Evolutionary conservation across 164 flowering plant species (phyloP).

Genomic region (Vitis rupestris): DNA sequence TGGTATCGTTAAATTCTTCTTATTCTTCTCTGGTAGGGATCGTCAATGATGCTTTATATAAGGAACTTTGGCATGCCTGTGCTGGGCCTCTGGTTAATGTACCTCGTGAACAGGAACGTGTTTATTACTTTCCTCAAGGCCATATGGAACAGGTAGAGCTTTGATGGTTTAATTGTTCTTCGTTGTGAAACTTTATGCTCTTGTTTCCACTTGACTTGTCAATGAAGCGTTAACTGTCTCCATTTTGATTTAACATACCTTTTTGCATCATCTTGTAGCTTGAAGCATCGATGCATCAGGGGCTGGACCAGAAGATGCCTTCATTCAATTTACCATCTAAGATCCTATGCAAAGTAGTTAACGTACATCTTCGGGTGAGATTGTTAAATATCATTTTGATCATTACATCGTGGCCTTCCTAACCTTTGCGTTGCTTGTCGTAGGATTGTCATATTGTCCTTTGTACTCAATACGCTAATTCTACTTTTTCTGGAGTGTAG

Average conservation of each 20-base stretch:
- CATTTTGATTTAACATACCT: too few species aligned
- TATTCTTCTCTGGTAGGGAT: not conserved
- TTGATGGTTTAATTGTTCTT: not conserved
- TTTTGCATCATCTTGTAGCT: too few species aligned
- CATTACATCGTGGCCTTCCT: too few species aligned
- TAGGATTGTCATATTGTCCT: too few species aligned
- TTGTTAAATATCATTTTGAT: not conserved
- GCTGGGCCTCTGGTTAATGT: not conserved
- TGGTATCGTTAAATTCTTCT: not conserved
- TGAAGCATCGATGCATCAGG: not conserved
- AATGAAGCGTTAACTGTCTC: too few species aligned
- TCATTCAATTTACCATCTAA: constrained; percentile 18
- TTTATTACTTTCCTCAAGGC: not conserved
- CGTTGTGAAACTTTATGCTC: not conserved
- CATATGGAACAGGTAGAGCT: constrained; percentile 6
- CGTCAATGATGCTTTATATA: not conserved
- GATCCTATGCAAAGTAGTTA: constrained; percentile 19
- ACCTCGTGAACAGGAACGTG: not conserved
- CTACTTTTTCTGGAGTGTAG: too few species aligned
- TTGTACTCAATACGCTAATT: too few species aligned
- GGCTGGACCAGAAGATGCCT: constrained; percentile 18
- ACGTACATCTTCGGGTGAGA: constrained; percentile 12
- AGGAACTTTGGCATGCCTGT: constrained; percentile 7
- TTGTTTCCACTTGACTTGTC: not conserved
- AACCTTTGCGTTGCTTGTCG: too few species aligned